phyloP scores from a whole-genome alignment of 257 asterid species.

The Plantago elongata region DNA sequence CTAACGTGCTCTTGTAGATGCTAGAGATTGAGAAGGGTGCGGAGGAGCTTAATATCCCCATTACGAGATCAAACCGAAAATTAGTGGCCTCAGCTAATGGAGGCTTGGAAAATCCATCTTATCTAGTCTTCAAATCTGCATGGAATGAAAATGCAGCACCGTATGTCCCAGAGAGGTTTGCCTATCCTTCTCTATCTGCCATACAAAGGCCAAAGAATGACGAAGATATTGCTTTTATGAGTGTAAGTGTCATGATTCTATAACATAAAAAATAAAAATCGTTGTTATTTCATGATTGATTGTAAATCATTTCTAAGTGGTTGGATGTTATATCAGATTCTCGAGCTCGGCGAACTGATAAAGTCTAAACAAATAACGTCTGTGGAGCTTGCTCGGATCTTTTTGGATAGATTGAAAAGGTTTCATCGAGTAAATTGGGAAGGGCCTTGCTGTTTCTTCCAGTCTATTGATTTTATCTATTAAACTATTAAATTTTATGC shows the following conservation, averaged over 20 bases:
- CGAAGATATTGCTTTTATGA: slow-evolving; percentile 89
- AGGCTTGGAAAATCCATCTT: slow-evolving; percentile 74
- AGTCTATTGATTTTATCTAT: slow-evolving; percentile 7
- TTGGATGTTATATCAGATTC: slow-evolving; percentile 45
- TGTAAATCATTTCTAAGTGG: not conserved
- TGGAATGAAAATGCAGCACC: slow-evolving; percentile 36
- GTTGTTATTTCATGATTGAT: slow-evolving; percentile 3
- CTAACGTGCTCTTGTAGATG: slow-evolving; percentile 35
- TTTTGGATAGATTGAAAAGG: slow-evolving; percentile 75
- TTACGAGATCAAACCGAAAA: slow-evolving; percentile 54
- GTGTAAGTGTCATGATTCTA: slow-evolving; percentile 39
- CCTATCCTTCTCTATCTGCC: slow-evolving; percentile 38
- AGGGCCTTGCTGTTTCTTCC: not conserved
- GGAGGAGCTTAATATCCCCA: slow-evolving; percentile 58
- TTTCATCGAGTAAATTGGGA: slow-evolving; percentile 11
- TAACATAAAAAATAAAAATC: not conserved
- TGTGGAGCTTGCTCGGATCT: slow-evolving; percentile 60
- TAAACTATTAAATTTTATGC: slow-evolving; percentile 15
- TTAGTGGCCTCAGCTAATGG: slow-evolving; percentile 76
- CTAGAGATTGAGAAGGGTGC: slow-evolving; percentile 76
- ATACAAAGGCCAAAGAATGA: slow-evolving; percentile 54
- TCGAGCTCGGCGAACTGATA: slow-evolving; percentile 75
- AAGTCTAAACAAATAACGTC: slow-evolving; percentile 69
- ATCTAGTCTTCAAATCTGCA: slow-evolving; percentile 58
- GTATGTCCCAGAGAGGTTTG: slow-evolving; percentile 33